Base-by-base conservation (phyloP, 2,329 filamentous ascomycete species). In the Fragosphaeria purpurea region DNA sequence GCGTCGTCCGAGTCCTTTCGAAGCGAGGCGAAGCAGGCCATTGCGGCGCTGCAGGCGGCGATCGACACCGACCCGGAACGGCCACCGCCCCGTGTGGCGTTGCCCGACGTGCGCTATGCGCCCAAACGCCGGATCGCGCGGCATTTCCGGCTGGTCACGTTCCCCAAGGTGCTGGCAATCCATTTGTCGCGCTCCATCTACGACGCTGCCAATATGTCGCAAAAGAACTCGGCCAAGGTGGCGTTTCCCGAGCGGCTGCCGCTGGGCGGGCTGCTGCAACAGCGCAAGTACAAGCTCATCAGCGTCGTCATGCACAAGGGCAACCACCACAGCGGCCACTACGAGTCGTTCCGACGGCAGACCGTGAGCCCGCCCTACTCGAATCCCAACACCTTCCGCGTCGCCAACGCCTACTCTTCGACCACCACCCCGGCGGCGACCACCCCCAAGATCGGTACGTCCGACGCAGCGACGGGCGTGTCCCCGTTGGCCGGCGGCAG, bases 181-280 rank as follows among this genome's bases (percentile, higher is more conserved):
- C 93, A 98, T 63, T 76, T 98, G 22, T 96, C 89, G 1, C 81
- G 93, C 46, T 96, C 90, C 32, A 94, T 97, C 58, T 98, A 88
- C 67, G 89, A 93, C 58, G 73, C 77, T 30, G 80, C 81, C 46
- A 81, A 80, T 55, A 77, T 79, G 53, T 95, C 90, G 1, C 85
- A 85, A 42, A 98, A 98, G 69, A 98, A 98, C 64, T 83, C 86
- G 53, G 91, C 91, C 60, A 97, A 95, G 64, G 90, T 98, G 3
- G 73, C 86, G 0, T 98, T 97, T 60, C 90, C 90, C 0, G 91
- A 97, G 65, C 76, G 77, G n/a, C 68, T 98, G 3, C 80, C 86
- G 0, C 71, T 98, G 4, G 93, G 93, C 1, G 82, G 88, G 1
- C 71, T 97, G 31, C 68, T 93, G 42, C 78, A 85, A 51, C 82